A percentile compares a stretch with the other conserved stretches of the same genome.
Evolutionary conservation across 2,329 filamentous ascomycete genomes (phyloP).

Genomic region (Aphanocladium album): DNA sequence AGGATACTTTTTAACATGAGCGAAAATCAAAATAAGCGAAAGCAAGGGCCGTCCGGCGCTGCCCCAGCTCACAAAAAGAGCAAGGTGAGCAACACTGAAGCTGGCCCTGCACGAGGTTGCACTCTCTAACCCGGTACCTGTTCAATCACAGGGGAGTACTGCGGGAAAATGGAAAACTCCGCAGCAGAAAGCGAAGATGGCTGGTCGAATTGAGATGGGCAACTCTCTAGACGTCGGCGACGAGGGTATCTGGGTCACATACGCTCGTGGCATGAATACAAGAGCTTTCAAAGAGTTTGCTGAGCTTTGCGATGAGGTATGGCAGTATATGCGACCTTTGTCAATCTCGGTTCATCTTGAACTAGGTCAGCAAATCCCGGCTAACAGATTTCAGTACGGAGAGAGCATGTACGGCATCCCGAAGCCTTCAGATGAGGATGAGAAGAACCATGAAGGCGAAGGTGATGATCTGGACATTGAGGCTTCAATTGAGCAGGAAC

Average conservation of each 20-base stretch:
- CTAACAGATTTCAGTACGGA: constrained; percentile 49
- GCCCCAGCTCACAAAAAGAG: constrained; percentile 33
- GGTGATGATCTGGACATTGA: constrained; percentile 62
- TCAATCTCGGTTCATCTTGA: neutral
- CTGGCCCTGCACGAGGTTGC: neutral
- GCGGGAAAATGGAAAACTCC: constrained; percentile 58
- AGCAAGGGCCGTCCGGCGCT: constrained; percentile 24
- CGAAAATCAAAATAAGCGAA: constrained; percentile 31
- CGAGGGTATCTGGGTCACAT: constrained; percentile 73
- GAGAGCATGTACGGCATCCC: constrained; percentile 54
- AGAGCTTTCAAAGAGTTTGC: constrained; percentile 65
- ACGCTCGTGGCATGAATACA: constrained; percentile 64
- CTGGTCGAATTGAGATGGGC: constrained; percentile 36
- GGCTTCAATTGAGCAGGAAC: constrained; percentile 64
- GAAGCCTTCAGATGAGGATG: constrained; percentile 28
- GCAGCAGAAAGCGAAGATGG: constrained; percentile 48
- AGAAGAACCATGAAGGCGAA: constrained; percentile 35
- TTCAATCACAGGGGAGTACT: constrained; percentile 30
- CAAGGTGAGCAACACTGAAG: constrained; percentile 29
- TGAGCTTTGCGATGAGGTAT: constrained; percentile 61
- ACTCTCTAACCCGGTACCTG: neutral
- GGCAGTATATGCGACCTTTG: neutral
- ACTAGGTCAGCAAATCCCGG: too few species aligned
- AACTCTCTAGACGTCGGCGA: constrained; percentile 60
- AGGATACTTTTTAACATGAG: constrained; percentile 21